phyloP scores from a whole-genome alignment of 164 flowering plant genomes.

The Litsea cubeba region DNA sequence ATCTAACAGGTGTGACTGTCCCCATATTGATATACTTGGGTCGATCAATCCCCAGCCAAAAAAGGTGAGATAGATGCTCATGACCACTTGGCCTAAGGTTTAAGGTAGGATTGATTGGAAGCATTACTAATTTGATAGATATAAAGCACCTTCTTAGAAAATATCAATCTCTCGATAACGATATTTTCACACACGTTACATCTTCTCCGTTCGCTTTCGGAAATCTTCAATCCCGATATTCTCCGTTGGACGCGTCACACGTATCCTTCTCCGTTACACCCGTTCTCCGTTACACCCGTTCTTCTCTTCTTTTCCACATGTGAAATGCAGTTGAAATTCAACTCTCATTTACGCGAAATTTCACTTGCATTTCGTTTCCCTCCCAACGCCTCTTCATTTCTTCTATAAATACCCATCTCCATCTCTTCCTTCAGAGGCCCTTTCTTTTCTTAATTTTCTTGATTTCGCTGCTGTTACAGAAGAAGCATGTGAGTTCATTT shows the following conservation, averaged over 20 bases:
- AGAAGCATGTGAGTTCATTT: slow-evolving; percentile 13
- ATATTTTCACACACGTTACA: too few species aligned
- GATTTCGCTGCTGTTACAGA: background rate
- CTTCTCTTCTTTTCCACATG: background rate
- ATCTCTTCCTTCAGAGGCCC: background rate
- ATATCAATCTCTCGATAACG: too few species aligned
- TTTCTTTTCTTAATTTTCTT: background rate
- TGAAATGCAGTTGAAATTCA: slow-evolving; percentile 4
- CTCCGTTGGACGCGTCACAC: background rate
- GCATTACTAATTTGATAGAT: too few species aligned
- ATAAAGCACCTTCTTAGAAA: too few species aligned
- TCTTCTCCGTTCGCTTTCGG: too few species aligned
- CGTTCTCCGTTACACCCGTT: slow-evolving; percentile 4
- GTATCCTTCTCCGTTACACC: slow-evolving; percentile 1
- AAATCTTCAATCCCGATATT: too few species aligned
- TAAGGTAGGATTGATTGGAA: too few species aligned
- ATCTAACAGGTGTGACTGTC: fast-evolving
- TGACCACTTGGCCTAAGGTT: too few species aligned
- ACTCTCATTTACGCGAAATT: slow-evolving; percentile 28
- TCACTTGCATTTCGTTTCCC: slow-evolving; percentile 27
- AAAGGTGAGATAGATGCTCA: too few species aligned
- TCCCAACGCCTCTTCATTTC: background rate
- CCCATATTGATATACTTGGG: too few species aligned
- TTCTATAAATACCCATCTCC: slow-evolving; percentile 28
- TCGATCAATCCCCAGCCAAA: too few species aligned